These are phyloP conservation scores for Wickerhamiella brachini DNA, from an alignment of 805 yeast species.

Conservation along the genomic window DNA sequence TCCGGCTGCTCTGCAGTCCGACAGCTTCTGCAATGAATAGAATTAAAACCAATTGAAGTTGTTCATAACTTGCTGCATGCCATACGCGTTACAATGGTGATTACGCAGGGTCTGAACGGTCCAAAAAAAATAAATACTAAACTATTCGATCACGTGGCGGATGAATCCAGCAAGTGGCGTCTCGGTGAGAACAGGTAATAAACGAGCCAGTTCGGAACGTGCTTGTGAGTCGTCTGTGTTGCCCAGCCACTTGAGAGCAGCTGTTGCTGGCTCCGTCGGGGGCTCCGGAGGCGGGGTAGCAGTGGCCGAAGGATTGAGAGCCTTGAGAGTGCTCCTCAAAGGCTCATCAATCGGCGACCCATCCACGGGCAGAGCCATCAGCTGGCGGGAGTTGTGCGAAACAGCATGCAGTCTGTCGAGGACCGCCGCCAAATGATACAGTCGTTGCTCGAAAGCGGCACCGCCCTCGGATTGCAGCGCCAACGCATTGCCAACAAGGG, in stretches of 20 bases:
- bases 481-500: conserved; percentile 22
- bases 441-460: conserved; percentile 8
- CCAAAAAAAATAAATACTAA: neutral
- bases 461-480: conserved; percentile 3
- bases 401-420: conserved; percentile 10
- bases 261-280: neutral
- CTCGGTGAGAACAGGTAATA: conserved; percentile 3
- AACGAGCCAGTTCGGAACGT: neutral
- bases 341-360: conserved; percentile 4
- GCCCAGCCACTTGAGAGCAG: neutral
- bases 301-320: conserved; percentile 2
- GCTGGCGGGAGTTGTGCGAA: conserved; percentile 4
- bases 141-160: conserved; percentile 1
- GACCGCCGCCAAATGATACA: conserved; percentile 12
- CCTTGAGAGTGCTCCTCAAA: conserved; percentile 4
- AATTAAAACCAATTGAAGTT: too few relatives aligned
- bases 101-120: too few relatives aligned
- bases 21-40: too few relatives aligned
- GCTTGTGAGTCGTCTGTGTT: neutral
- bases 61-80: too few relatives aligned
- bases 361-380: conserved; percentile 3
- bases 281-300: conserved; percentile 1
- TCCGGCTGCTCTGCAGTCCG: too few relatives aligned
- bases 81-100: too few relatives aligned
- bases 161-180: conserved; percentile 4